These are phyloP conservation scores for Cladophialophora exuberans DNA, from an alignment of 2,329 filamentous ascomycete genomes.

Conservation along the genomic window DNA sequence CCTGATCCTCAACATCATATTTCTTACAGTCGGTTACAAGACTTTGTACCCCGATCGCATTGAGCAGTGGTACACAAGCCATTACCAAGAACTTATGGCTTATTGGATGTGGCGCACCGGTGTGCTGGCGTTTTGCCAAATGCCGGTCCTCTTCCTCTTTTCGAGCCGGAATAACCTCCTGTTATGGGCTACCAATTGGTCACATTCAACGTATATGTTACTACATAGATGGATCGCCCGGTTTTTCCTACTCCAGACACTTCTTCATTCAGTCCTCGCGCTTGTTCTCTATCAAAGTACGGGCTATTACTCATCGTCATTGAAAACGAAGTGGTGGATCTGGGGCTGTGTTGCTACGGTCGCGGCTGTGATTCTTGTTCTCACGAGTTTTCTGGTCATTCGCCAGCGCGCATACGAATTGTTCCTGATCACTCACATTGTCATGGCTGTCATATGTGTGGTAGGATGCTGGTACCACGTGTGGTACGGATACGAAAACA, in stretches of 20 bases:
- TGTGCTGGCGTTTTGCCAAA: slow-evolving; percentile 26
- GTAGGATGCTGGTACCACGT: slow-evolving; percentile 44
- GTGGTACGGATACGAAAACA: slow-evolving; percentile 42
- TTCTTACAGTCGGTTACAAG: slow-evolving; percentile 33
- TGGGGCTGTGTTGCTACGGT: slow-evolving; percentile 46
- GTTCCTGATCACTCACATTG: slow-evolving; percentile 42
- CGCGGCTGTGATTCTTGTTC: slow-evolving; percentile 35
- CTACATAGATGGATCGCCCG: slow-evolving; percentile 42
- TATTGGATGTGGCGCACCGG: slow-evolving; percentile 25
- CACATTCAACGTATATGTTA: slow-evolving; percentile 42
- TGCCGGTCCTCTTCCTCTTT: slow-evolving; percentile 25
- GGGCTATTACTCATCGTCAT: slow-evolving; percentile 11
- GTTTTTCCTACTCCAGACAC: slow-evolving; percentile 28
- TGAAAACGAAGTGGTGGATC: slow-evolving; percentile 14
- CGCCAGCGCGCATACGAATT: slow-evolving; percentile 39
- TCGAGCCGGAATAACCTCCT: slow-evolving; percentile 25
- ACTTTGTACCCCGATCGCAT: slow-evolving; percentile 32
- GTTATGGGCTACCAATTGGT: slow-evolving; percentile 37
- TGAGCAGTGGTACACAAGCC: slow-evolving; percentile 8
- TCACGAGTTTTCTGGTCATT: slow-evolving; percentile 36
- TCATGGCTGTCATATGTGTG: slow-evolving; percentile 38
- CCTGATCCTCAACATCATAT: slow-evolving; percentile 37
- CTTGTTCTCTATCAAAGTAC: slow-evolving; percentile 6
- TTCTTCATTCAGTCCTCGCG: slow-evolving; percentile 27
- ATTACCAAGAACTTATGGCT: slow-evolving; percentile 13